Conservation (phyloP, 139 green algal genomes). For the Volvox reticuliferus region DNA sequence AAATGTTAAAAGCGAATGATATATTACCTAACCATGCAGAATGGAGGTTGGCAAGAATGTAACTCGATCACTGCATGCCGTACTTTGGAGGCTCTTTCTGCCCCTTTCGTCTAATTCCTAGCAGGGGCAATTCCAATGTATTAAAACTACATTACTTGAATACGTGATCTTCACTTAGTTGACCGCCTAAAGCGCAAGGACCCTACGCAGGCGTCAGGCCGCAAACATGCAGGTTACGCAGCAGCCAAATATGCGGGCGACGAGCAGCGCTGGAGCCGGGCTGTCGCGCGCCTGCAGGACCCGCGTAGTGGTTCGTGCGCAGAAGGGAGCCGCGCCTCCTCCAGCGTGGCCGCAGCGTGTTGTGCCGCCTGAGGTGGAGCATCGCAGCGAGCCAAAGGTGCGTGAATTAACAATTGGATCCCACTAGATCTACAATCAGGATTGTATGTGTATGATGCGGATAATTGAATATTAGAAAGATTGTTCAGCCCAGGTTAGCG, state of each 20-base stretch:
- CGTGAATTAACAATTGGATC: not conserved
- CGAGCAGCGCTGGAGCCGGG: not conserved
- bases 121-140: not conserved
- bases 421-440: too few species aligned
- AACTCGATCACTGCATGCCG: not conserved
- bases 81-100: too few species aligned
- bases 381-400: conserved; percentile 61
- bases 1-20: too few species aligned
- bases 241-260: conserved; percentile 11
- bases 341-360: conserved; percentile 64
- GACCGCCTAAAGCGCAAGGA: not conserved
- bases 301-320: not conserved
- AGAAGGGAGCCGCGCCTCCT: conserved; percentile 46
- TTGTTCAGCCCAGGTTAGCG: not conserved
- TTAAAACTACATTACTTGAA: too few species aligned
- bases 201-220: not conserved
- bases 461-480: not conserved
- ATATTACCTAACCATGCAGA: not conserved
- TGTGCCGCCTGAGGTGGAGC: conserved; percentile 65
- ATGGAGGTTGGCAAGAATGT: not conserved
- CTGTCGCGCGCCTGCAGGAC: not conserved
- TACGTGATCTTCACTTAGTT: not conserved
- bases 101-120: too few species aligned
- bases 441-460: not conserved
- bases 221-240: conserved; percentile 23